Evolutionary conservation across 108 stramenopile species (phyloP).

Genomic region (Chaetoceros tenuissimus): DNA sequence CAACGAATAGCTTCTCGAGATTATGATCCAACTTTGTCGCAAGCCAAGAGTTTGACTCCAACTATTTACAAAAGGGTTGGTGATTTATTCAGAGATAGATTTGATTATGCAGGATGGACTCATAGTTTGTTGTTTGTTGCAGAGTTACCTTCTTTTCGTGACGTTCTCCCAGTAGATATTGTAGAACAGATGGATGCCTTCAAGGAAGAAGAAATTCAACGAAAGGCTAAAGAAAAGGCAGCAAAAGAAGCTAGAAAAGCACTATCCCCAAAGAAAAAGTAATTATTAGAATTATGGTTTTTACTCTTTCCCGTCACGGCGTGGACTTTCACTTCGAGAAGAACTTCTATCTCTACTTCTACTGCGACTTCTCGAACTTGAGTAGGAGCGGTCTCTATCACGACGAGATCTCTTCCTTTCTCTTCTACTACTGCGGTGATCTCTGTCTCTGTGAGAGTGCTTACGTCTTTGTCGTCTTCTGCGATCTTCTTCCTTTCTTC

Average conservation of each 20-base stretch:
- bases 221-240: not conserved
- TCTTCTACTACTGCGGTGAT: not conserved
- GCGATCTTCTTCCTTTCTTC: slow-evolving; percentile 4
- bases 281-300: no score
- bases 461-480: not conserved
- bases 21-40: slow-evolving; percentile 48
- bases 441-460: not conserved
- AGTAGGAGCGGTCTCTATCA: not conserved
- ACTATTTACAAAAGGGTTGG: slow-evolving; percentile 87
- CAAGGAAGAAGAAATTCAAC: not conserved
- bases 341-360: not conserved
- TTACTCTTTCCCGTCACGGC: no score
- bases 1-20: slow-evolving; percentile 94
- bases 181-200: slow-evolving; percentile 54
- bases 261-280: no score
- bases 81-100: slow-evolving; percentile 85
- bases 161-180: slow-evolving; percentile 51
- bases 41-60: slow-evolving; percentile 87
- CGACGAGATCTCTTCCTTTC: not conserved
- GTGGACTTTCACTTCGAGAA: not conserved
- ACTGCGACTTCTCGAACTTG: not conserved
- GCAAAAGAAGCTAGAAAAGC: not conserved
- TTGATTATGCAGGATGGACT: slow-evolving; percentile 95
- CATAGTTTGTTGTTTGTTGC: slow-evolving; percentile 98
- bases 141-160: slow-evolving; percentile 77